A percentile compares a stretch with the other conserved stretches of the same genome.
phyloP scores from a whole-genome alignment of 139 green algal species.

The Tetraselmis chui region DNA sequence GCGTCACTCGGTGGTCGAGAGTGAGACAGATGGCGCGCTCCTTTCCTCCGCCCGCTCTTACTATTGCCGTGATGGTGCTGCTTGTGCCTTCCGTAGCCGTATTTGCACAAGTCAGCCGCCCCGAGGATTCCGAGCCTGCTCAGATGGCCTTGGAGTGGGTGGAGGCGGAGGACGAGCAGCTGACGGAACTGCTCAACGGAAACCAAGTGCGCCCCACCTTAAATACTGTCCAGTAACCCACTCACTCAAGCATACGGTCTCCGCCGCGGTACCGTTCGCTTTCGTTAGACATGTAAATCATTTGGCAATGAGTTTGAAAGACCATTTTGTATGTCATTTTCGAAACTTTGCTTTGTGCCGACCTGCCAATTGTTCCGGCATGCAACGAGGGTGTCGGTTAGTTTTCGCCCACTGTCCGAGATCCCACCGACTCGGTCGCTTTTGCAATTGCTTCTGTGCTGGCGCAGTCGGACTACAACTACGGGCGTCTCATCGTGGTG shows the following conservation, averaged over 20 bases:
- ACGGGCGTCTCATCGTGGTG: not conserved
- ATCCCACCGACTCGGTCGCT: too few relatives aligned
- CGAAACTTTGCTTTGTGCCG: not conserved
- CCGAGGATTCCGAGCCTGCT: not conserved
- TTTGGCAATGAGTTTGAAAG: too few relatives aligned
- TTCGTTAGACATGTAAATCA: not conserved
- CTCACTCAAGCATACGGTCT: too few relatives aligned
- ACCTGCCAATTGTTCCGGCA: too few relatives aligned
- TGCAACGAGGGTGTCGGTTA: not conserved
- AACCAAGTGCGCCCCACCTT: not conserved
- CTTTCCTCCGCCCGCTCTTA: too few relatives aligned
- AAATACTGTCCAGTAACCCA: too few relatives aligned
- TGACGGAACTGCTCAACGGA: not conserved
- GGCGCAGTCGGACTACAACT: not conserved
- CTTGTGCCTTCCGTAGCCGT: too few relatives aligned
- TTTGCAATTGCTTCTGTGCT: not conserved
- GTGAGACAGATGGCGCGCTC: too few relatives aligned
- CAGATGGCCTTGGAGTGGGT: not conserved
- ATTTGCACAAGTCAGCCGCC: too few relatives aligned
- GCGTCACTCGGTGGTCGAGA: too few relatives aligned
- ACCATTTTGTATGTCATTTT: not conserved
- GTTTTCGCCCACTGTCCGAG: not conserved
- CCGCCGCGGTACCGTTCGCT: not conserved
- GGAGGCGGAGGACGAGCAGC: not conserved
- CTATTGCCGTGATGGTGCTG: too few relatives aligned